phyloP scores from a whole-genome alignment of 305 asterid genomes.

The Petunia hybrid region DNA sequence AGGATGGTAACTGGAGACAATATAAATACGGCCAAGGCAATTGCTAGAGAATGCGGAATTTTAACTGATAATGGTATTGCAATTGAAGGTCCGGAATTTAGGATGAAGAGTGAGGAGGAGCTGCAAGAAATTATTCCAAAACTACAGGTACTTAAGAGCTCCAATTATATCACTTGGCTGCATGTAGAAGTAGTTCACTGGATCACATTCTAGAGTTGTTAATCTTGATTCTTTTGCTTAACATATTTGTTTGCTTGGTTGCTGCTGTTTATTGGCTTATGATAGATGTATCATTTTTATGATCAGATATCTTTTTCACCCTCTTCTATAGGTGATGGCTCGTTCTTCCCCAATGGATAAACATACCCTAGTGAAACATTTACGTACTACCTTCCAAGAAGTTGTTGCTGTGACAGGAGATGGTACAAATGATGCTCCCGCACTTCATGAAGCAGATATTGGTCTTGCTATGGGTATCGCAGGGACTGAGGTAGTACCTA shows the following conservation, averaged over 20 bases:
- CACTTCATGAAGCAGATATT: slow-evolving; percentile 26
- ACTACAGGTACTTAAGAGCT: slow-evolving; percentile 61
- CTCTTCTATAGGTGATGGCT: slow-evolving; percentile 75
- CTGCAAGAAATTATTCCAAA: slow-evolving; percentile 76
- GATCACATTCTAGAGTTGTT: too few species aligned
- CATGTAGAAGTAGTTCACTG: too few species aligned
- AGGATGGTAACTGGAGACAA: slow-evolving; percentile 98
- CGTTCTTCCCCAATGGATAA: slow-evolving; percentile 98
- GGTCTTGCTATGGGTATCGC: slow-evolving; percentile 98
- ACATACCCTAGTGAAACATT: slow-evolving; percentile 77
- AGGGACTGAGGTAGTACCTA: too few species aligned
- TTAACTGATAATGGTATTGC: slow-evolving; percentile 75
- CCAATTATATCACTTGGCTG: too few species aligned
- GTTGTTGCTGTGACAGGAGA: slow-evolving; percentile 98
- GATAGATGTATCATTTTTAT: too few species aligned
- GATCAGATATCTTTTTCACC: neutral
- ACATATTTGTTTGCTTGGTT: too few species aligned
- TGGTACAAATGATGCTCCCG: slow-evolving; percentile 97
- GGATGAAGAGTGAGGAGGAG: slow-evolving; percentile 70
- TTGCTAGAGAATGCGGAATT: slow-evolving; percentile 70
- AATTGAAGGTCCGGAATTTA: slow-evolving; percentile 91
- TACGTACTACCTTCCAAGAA: slow-evolving; percentile 78
- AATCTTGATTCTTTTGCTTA: too few species aligned
- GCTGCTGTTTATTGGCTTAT: too few species aligned
- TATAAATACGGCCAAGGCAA: slow-evolving; percentile 92